A percentile compares a stretch with the other conserved stretches of the same genome.
Evolutionary conservation across 73 alveolate species (phyloP).

Genomic region (Breviolum minutum): DNA sequence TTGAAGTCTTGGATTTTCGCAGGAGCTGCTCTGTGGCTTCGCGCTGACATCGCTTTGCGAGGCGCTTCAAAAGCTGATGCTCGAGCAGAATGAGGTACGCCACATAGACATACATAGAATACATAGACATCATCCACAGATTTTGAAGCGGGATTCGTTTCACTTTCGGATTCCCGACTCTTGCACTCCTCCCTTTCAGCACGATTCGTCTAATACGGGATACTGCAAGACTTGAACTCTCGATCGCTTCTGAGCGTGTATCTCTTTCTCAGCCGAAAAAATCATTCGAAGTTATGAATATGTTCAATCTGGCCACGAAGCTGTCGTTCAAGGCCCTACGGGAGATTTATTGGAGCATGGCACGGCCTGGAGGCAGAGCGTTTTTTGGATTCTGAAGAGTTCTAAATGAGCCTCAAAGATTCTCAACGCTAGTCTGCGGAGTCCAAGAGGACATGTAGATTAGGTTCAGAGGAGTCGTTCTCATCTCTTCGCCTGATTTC

Average conservation of each 20-base stretch:
- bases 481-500: neutral
- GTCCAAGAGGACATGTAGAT: neutral
- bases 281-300: no score
- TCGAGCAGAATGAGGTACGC: constrained; percentile 33
- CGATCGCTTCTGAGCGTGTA: no score
- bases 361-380: constrained; percentile 9
- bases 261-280: no score
- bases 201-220: no score
- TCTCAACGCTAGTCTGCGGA: neutral
- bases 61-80: neutral
- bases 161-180: no score
- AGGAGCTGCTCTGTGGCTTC: constrained; percentile 31
- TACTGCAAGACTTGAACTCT: no score
- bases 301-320: no score
- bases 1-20: no score
- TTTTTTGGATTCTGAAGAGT: neutral
- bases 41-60: constrained; percentile 12
- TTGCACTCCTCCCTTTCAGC: no score
- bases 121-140: no score
- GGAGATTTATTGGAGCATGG: constrained; percentile 27
- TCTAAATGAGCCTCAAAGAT: neutral
- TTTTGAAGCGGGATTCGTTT: no score
- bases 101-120: no score
- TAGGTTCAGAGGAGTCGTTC: neutral
- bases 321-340: constrained; percentile 16